phyloP scores from a whole-genome alignment of 495 filamentous ascomycete species.

The Hypoxylon fragiforme region DNA sequence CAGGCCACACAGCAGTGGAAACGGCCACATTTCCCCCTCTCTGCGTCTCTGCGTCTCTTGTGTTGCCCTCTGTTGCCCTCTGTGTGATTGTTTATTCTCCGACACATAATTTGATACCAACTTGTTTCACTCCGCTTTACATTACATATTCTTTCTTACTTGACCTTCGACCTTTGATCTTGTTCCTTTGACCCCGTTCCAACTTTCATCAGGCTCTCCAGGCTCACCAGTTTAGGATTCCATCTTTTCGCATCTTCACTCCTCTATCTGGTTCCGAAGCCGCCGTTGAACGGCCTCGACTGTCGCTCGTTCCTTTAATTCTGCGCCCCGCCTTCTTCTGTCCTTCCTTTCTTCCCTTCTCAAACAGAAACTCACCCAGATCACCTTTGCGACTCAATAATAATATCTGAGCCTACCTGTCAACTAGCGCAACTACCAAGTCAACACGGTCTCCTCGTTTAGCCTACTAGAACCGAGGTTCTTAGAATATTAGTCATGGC shows the following conservation, averaged over 20 bases:
- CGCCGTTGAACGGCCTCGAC: conserved; percentile 32
- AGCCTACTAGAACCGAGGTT: background rate
- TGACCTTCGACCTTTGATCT: background rate
- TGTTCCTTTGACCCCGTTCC: background rate
- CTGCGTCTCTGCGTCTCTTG: no score
- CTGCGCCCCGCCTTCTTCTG: conserved; percentile 11
- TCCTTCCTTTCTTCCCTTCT: no score
- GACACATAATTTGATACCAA: conserved; percentile 20
- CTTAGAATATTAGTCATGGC: conserved; percentile 38
- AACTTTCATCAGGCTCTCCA: background rate
- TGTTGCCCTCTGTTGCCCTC: background rate
- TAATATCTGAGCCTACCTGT: background rate
- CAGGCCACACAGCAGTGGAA: conserved; percentile 1
- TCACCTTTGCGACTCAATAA: conserved; percentile 6
- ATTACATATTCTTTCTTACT: no score
- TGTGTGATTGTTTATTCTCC: conserved; percentile 23
- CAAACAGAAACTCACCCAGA: conserved; percentile 1
- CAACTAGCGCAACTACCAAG: background rate
- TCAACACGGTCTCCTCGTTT: background rate
- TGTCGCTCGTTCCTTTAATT: conserved; percentile 4
- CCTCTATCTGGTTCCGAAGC: conserved; percentile 17
- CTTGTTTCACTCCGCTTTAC: conserved; percentile 25
- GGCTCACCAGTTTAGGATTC: conserved; percentile 1
- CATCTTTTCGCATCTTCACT: conserved; percentile 19
- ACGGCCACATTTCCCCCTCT: conserved; percentile 4